Percentiles rank a stretch among this genome's conserved stretches.
phyloP scores from a whole-genome alignment of 495 filamentous ascomycete genomes.

The Halenospora varia region DNA sequence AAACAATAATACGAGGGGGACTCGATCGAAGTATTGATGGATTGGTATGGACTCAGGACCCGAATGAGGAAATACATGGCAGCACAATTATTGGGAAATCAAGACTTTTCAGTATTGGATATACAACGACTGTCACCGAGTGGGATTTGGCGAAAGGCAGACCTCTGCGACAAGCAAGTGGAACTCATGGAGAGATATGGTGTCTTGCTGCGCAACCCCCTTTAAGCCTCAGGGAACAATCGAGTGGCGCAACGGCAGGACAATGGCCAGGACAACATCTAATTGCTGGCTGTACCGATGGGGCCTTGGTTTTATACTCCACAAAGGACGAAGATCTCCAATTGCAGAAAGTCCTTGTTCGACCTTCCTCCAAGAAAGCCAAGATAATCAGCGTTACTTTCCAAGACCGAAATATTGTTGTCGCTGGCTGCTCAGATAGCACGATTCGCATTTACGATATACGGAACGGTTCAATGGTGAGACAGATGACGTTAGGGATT shows the following conservation, averaged over 20 bases:
- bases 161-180: slow-evolving; percentile 76
- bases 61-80: slow-evolving; percentile 61
- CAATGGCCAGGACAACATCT: slow-evolving; percentile 59
- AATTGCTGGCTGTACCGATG: slow-evolving; percentile 88
- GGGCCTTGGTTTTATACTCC: slow-evolving; percentile 77
- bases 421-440: slow-evolving; percentile 90
- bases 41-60: slow-evolving; percentile 87
- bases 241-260: slow-evolving; percentile 14
- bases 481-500: slow-evolving; percentile 80
- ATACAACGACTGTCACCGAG: slow-evolving; percentile 85
- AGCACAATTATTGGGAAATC: slow-evolving; percentile 64
- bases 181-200: slow-evolving; percentile 96
- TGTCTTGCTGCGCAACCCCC: slow-evolving; percentile 86
- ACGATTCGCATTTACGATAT: slow-evolving; percentile 88
- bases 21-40: slow-evolving; percentile 86
- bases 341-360: slow-evolving; percentile 63
- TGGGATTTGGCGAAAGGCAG: slow-evolving; percentile 82
- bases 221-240: slow-evolving; percentile 36
- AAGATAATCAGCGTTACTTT: slow-evolving; percentile 87
- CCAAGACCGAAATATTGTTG: slow-evolving; percentile 74
- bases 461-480: slow-evolving; percentile 64
- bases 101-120: slow-evolving; percentile 94
- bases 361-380: slow-evolving; percentile 73
- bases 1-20: slow-evolving; percentile 78
- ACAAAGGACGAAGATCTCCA: slow-evolving; percentile 76